Evolutionary conservation across 305 asterid species (phyloP), one percentile per base, ranked within the genome.

Genomic region (Withania somnifera): DNA sequence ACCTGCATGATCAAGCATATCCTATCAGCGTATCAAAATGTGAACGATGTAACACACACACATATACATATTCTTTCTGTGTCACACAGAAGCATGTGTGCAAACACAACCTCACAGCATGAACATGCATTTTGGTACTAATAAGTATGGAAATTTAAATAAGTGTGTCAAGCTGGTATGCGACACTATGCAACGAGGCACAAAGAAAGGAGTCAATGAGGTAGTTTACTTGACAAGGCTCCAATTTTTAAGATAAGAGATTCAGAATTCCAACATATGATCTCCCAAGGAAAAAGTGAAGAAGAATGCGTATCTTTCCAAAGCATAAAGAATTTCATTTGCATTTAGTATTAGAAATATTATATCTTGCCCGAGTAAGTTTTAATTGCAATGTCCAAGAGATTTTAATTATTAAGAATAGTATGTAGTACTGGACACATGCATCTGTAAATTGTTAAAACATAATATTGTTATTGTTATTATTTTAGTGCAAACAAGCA

Each of bases 1-100:
- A 81, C 84, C 98, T 93, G 94, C 84, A 89, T 17, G 45, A 85
- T 84, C 60, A 82, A 81, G 45, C 45, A 52, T 9, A 61, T 28
- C 73, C 77, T 60, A 45, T 51, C 77, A 47, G 80, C 11, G 28
- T 17, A 75, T 26, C 45, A 28, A 26, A 73, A 24, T 15, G 17
- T 50, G 61, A 75, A 75, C 28, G 26, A 75, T 75, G 79, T 50
- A 28, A 26, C 79, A 26, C 11, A 11, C 3, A 42, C 14, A 42
- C 2, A 8, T 9, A 71, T 26, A 26, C 1, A 32, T 22, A 24
- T 8, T 10, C 40, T 22, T 38, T 71, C 24, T 1, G 40, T 45
- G 40, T 6, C 38, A 24, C 24, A 30, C 45, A 40, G 6, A 40
- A 38, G 34, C 4, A 11, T 0, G 32, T 26, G 78, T 3, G 36